phyloP scores from a whole-genome alignment of 2,329 filamentous ascomycete genomes.

The Stromatinia cepivora region DNA sequence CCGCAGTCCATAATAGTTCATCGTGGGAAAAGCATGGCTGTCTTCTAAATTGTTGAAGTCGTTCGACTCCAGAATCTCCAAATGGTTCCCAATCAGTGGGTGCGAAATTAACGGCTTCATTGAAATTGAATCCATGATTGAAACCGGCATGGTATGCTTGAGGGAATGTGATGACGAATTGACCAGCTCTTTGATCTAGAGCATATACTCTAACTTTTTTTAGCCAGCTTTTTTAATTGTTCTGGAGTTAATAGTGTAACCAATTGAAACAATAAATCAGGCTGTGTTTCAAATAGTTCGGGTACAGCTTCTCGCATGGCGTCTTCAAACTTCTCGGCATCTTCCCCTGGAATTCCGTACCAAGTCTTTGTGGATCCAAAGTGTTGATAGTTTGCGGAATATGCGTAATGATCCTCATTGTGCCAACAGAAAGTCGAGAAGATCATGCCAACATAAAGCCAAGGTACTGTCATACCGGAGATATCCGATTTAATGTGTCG shows the following conservation, averaged over 20 bases:
- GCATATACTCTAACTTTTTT: conserved; percentile 94
- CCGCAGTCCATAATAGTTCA: conserved; percentile 87
- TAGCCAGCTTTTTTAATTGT: conserved; percentile 88
- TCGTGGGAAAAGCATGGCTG: conserved; percentile 98
- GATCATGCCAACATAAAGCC: conserved; percentile 99
- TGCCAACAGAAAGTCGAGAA: conserved; percentile 99
- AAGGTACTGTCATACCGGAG: conserved; percentile 98
- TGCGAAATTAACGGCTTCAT: conserved; percentile 97
- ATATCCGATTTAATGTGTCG: conserved; percentile 97
- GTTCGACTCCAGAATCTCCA: conserved; percentile 80
- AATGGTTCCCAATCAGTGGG: conserved; percentile 93
- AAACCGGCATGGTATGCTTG: conserved; percentile 97
- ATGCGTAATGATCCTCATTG: conserved; percentile 96
- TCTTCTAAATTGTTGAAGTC: conserved; percentile 81
- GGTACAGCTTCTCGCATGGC: conserved; percentile 95
- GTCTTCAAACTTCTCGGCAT: conserved; percentile 90
- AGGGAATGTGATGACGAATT: conserved; percentile 95
- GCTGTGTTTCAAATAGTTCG: conserved; percentile 94
- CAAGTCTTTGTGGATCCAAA: conserved; percentile 98
- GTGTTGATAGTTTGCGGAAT: conserved; percentile 97
- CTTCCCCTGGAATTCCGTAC: conserved; percentile 95
- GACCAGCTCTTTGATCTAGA: conserved; percentile 91
- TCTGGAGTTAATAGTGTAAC: conserved; percentile 95
- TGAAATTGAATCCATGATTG: conserved; percentile 98
- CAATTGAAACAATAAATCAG: conserved; percentile 92